Evolutionary conservation across 495 filamentous ascomycete species (phyloP).

Genomic region (Aspergillus indologenus): DNA sequence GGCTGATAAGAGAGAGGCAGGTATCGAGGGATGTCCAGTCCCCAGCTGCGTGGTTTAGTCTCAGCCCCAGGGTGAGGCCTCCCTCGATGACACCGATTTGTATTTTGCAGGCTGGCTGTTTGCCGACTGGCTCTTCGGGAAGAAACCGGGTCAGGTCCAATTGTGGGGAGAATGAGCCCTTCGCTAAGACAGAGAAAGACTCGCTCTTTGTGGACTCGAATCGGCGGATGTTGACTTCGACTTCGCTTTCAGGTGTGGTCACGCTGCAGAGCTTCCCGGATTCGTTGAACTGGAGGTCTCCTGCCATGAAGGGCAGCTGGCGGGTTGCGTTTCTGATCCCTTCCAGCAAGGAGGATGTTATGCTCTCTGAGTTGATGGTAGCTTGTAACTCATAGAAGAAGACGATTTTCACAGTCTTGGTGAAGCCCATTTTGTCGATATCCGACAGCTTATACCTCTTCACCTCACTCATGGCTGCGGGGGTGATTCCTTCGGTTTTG

Average conservation of each 20-base stretch:
- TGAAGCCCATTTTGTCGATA: conserved; percentile 19
- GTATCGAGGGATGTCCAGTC: conserved; percentile 28
- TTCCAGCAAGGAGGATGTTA: conserved; percentile 18
- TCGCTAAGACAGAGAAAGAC: conserved; percentile 16
- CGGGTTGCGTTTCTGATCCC: conserved; percentile 22
- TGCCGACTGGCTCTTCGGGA: conserved; percentile 8
- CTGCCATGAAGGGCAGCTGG: conserved; percentile 26
- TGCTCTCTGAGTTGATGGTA: conserved; percentile 6
- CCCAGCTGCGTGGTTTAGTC: conserved; percentile 23
- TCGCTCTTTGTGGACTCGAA: conserved; percentile 15
- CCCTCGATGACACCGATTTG: conserved; percentile 25
- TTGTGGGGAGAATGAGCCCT: conserved; percentile 17
- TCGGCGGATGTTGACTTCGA: conserved; percentile 15
- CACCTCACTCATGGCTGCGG: conserved; percentile 5
- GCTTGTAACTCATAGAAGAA: conserved; percentile 21
- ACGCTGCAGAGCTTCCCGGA: conserved; percentile 21
- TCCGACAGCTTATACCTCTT: conserved; percentile 24
- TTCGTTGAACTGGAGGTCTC: conserved; percentile 15
- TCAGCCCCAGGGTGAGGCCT: conserved; percentile 22
- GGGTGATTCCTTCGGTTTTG: no score
- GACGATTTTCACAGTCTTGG: conserved; percentile 20
- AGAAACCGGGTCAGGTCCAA: conserved; percentile 15
- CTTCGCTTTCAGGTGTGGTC: conserved; percentile 7
- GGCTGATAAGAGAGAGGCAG: conserved; percentile 25
- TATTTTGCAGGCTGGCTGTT: conserved; percentile 20